phyloP scores from a whole-genome alignment of 805 yeast genomes.

The Wickerhamomyces ciferrii region DNA sequence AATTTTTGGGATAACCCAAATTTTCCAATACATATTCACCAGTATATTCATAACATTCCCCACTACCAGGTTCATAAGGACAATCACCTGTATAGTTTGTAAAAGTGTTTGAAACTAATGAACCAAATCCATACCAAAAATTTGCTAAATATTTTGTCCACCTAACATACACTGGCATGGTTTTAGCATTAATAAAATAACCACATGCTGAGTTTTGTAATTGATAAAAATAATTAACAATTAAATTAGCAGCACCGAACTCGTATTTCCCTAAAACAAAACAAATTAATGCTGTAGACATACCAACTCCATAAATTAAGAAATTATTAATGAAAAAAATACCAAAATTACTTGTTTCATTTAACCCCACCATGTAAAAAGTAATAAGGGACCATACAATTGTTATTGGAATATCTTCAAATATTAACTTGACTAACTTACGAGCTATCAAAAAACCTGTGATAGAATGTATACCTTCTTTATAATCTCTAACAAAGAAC shows the following conservation, averaged over 20 bases:
- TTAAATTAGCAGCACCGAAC: constrained; percentile 18
- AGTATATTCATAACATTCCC: constrained; percentile 40
- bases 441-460: constrained; percentile 66
- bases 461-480: constrained; percentile 60
- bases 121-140: constrained; percentile 77
- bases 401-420: constrained; percentile 68
- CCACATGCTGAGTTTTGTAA: constrained; percentile 80
- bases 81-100: constrained; percentile 60
- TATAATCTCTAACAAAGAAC: constrained; percentile 55
- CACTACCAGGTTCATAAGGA: constrained; percentile 25
- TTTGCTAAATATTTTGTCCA: constrained; percentile 79
- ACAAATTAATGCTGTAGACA: constrained; percentile 46
- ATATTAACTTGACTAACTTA: constrained; percentile 56
- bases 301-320: constrained; percentile 50
- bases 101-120: constrained; percentile 58
- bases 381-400: constrained; percentile 54
- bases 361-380: constrained; percentile 75
- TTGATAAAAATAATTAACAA: constrained; percentile 20
- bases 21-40: constrained; percentile 49
- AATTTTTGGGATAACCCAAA: constrained; percentile 57
- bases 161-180: constrained; percentile 79
- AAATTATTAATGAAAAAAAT: constrained; percentile 55
- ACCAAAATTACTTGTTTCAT: constrained; percentile 45
- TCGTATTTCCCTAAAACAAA: constrained; percentile 19
- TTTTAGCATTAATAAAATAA: constrained; percentile 64